Evolutionary conservation across 805 yeast genomes (phyloP).

Genomic region (Vanderwaltozyma tropicalis): DNA sequence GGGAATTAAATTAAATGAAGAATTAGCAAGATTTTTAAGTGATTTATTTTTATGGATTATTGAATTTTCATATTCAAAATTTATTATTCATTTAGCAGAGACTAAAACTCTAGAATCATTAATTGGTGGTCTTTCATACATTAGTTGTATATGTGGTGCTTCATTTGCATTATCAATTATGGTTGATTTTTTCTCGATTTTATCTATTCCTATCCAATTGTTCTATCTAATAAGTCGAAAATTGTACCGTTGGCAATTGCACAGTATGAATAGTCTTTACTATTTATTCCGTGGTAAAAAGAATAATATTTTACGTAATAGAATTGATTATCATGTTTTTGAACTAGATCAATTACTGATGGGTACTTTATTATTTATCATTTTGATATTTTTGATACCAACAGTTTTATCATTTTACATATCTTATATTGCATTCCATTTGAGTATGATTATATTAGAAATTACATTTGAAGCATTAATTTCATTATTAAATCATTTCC

Average conservation of each 20-base stretch:
- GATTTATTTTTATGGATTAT: constrained; percentile 81
- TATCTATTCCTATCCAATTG: constrained; percentile 63
- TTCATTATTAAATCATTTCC: constrained; percentile 69
- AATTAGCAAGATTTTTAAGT: constrained; percentile 75
- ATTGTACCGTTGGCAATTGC: constrained; percentile 66
- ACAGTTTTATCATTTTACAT: constrained; percentile 79
- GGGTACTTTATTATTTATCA: constrained; percentile 82
- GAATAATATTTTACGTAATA: constrained; percentile 67
- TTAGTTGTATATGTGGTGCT: constrained; percentile 46
- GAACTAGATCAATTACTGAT: constrained; percentile 77
- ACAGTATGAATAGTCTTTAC: constrained; percentile 59
- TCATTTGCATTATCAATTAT: constrained; percentile 58
- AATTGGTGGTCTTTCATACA: constrained; percentile 27
- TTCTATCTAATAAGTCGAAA: constrained; percentile 74
- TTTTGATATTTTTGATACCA: constrained; percentile 68
- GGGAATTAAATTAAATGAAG: constrained; percentile 84
- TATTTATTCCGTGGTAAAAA: constrained; percentile 84
- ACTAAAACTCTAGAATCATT: constrained; percentile 23
- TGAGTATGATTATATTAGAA: constrained; percentile 38
- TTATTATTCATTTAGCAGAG: constrained; percentile 17
- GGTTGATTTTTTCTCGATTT: constrained; percentile 52
- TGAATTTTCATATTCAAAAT: constrained; percentile 43
- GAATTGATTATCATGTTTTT: constrained; percentile 78
- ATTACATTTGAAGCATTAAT: constrained; percentile 49
- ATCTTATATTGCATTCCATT: constrained; percentile 53